Base-by-base conservation (phyloP, 2,329 filamentous ascomycete species). In the Phaeosphaeriaceae sp. region DNA sequence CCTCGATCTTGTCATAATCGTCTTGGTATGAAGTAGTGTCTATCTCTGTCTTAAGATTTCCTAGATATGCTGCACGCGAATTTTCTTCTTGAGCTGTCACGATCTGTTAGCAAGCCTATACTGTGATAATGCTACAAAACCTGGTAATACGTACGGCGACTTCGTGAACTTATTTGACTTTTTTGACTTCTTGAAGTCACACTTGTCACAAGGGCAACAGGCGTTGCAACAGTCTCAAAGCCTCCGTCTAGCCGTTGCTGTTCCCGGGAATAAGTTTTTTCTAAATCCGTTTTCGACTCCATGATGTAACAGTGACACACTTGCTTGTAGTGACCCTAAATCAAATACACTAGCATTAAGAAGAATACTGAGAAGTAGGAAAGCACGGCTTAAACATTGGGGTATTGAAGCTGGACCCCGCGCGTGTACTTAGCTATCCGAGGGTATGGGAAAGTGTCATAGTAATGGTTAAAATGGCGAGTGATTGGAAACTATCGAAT, bases 231-330 rank as follows among this genome's bases (percentile, higher is more conserved):
- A 21, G 55, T 51, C 17, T 67, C 60, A 13, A 67, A 46, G 9
- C 56, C 65, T 26, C 60, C 48, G 2, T 54, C 60, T 12, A 68
- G 52, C 46, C 63, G 53, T 42, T 68, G 63, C 46, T 69, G 67
- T 48, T 71, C 67, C 15, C 63, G 58, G 52, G 69, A 70, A 58
- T 66, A 71, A 54, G 63, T 71, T 47, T 56, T 60, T 45, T 71
- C 68, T n/a, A 73, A 54, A 49, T 70, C 60, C 7, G 54, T 49
- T 21, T 50, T 54, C 6, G 42, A 44, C 43, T 60, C 64, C 64
- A 68, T 65, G 30, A 21, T 50, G 16, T 41, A 26, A 6, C 12
- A 28, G 49, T 48, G 50, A 47, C 54, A 57, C 57, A 39, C 42
- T n/a, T 56, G 30, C 42, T 26, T 7, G 23, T 2, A 26, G 23